Evolutionary conservation across 495 filamentous ascomycete genomes (phyloP), one percentile per base, ranked within the genome.

Genomic region (Penicillium macrosclerotiorum): DNA sequence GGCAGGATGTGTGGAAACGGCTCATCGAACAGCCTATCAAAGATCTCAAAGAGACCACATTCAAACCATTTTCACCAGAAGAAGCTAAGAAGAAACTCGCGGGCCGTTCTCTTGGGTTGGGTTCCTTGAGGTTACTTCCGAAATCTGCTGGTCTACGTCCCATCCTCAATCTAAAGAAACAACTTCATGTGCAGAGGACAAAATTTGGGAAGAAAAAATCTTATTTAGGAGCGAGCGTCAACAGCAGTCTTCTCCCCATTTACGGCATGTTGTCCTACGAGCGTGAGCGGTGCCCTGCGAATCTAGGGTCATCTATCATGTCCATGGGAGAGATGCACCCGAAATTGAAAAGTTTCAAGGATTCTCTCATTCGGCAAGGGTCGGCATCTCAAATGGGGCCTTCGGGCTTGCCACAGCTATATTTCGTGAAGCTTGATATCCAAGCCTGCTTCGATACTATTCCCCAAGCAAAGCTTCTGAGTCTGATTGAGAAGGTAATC

Each of bases 371-470:
- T 3, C 39, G 42, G 40, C 8, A 12, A 16, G 19, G 26, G 51
- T 42, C 26, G 7, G 26, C 4, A 17, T 16, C 42, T 41, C 19
- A 19, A 29, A 36, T 20, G 8, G 5, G 8, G 8, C 27, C 24
- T 1, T 25, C 24, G 34, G 18, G 18, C 9, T 18, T 54, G 8
- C 55, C 58, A 8, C 63, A 57, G 12, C 57, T 90, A 7, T 96
- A 85, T 60, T 96, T 97, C 55, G 90, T 85, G 30, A 98, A 97
- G 63, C 71, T 95, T 11, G 93, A 98, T 62, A 89, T 96, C 20
- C 76, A 89, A 62, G 80, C 89, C 7, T 95, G 93, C 42, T 98
- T 96, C 61, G 93, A 98, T 60, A 95, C 88, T 0, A 96, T 98
- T 35, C 93, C 93, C 0, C 94, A 97, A 55, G 56, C 74, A 27